Evolutionary conservation across 345 rosid species (phyloP).

Genomic region (Eutrema japonicum): DNA sequence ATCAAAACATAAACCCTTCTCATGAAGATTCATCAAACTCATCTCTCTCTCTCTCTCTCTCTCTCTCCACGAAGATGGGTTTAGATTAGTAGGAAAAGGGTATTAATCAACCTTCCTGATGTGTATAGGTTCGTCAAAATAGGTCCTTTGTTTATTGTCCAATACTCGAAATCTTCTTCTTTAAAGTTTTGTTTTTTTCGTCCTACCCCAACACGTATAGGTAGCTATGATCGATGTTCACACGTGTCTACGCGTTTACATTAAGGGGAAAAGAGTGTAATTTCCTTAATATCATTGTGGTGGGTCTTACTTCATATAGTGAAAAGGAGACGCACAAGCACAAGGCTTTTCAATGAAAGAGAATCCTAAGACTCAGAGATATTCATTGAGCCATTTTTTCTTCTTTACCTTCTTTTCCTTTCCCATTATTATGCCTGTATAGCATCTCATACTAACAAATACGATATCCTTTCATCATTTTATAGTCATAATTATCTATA

Average conservation of each 20-base stretch:
- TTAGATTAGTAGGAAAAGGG: constrained; percentile 19
- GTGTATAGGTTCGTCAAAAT: constrained; percentile 34
- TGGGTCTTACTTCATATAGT: constrained; percentile 44
- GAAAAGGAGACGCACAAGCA: constrained; percentile 45
- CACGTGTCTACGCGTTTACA: constrained; percentile 46
- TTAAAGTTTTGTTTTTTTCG: constrained; percentile 28
- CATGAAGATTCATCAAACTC: constrained; percentile 31
- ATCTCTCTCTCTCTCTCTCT: constrained; percentile 28
- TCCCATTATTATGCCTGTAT: constrained; percentile 9
- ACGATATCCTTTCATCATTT: constrained; percentile 33
- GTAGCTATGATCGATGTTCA: constrained; percentile 26
- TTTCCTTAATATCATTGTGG: constrained; percentile 27
- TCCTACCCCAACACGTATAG: constrained; percentile 43
- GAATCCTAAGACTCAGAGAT: constrained; percentile 43
- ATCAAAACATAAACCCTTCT: constrained; percentile 31
- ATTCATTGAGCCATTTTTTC: constrained; percentile 21
- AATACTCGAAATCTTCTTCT: constrained; percentile 19
- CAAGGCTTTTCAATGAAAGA: constrained; percentile 46
- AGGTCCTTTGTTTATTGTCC: neutral
- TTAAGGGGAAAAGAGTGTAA: constrained; percentile 21
- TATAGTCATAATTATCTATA: constrained; percentile 36
- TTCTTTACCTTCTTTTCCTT: constrained; percentile 26
- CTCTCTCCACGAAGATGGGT: constrained; percentile 17
- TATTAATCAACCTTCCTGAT: constrained; percentile 36
- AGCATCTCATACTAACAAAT: constrained; percentile 38